phyloP scores from a whole-genome alignment of 345 rosid genomes.

The Psidium friedrichsthalianum region DNA sequence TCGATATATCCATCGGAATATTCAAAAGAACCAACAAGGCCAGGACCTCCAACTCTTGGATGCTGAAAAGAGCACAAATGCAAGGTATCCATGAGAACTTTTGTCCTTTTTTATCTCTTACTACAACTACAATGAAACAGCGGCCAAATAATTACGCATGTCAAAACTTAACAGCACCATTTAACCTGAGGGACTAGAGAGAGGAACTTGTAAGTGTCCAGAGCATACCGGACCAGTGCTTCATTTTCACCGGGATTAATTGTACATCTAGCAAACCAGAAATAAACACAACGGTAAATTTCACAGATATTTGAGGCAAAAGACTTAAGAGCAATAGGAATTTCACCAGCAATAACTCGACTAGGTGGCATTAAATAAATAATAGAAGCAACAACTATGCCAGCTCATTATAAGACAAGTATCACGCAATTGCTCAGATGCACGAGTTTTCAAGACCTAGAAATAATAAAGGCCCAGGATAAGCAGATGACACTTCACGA shows the following conservation, averaged over 20 bases:
- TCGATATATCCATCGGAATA: constrained; percentile 71
- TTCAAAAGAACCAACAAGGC: constrained; percentile 63
- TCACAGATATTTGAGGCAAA: not conserved
- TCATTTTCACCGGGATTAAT: constrained; percentile 96
- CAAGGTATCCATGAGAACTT: not conserved
- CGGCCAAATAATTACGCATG: not conserved
- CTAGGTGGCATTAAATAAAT: not conserved
- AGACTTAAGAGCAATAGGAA: not conserved
- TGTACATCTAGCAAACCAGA: constrained; percentile 53
- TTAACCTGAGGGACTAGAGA: constrained; percentile 82
- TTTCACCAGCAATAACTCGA: not conserved
- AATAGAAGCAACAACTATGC: not conserved
- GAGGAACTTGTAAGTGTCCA: constrained; percentile 72
- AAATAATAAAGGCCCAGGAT: not conserved
- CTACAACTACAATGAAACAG: not conserved
- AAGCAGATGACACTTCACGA: not conserved
- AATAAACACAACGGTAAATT: not conserved
- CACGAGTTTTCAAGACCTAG: not conserved
- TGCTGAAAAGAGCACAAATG: constrained; percentile 28
- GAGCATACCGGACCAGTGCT: constrained; percentile 85
- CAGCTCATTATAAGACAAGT: not conserved
- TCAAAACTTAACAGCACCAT: not conserved
- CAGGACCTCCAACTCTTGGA: constrained; percentile 91
- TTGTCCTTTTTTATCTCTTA: not conserved
- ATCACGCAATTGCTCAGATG: not conserved